A percentile compares a stretch with the other conserved stretches of the same genome.
Conservation (phyloP, 1,284 basidiomycete genomes). For the Irpex sp. region DNA sequence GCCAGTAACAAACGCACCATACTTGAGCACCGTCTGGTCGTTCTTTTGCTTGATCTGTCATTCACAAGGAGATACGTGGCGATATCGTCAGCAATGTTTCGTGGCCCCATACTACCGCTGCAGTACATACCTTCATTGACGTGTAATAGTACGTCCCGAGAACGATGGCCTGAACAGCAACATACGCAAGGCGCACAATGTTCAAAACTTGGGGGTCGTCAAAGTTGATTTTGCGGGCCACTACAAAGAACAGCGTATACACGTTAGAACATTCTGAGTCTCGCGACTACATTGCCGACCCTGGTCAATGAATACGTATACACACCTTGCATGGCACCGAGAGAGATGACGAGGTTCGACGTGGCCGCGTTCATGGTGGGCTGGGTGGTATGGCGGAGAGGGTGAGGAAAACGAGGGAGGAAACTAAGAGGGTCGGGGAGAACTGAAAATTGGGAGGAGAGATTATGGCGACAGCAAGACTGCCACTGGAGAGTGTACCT, state of each 20-base stretch:
- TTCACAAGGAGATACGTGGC: neutral
- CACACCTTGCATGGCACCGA: slow-evolving; percentile 87
- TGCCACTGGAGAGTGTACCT: neutral
- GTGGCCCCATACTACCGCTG: neutral
- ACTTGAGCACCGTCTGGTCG: slow-evolving; percentile 94
- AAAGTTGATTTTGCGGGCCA: slow-evolving; percentile 89
- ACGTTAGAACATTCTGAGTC: slow-evolving; percentile 16
- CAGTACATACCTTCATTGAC: slow-evolving; percentile 52
- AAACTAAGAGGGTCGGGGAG: neutral
- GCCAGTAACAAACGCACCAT: slow-evolving; percentile 48
- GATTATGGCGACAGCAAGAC: neutral
- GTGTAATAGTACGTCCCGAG: slow-evolving; percentile 76
- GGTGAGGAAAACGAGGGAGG: neutral
- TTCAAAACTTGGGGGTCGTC: slow-evolving; percentile 83
- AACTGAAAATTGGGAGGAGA: neutral
- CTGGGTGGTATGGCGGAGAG: slow-evolving; percentile 4
- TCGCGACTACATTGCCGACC: neutral
- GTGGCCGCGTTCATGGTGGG: slow-evolving; percentile 38
- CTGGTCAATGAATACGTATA: slow-evolving; percentile 6
- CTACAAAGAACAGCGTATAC: slow-evolving; percentile 35
- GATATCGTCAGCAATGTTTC: too few species aligned
- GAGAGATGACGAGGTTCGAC: slow-evolving; percentile 78
- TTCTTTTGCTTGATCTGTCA: slow-evolving; percentile 88
- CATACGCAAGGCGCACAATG: slow-evolving; percentile 85
- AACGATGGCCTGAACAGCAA: slow-evolving; percentile 68